Percentiles rank a stretch among this genome's conserved stretches.
Conservation (phyloP, 768 basidiomycete species). For the Podaxis sp. region DNA sequence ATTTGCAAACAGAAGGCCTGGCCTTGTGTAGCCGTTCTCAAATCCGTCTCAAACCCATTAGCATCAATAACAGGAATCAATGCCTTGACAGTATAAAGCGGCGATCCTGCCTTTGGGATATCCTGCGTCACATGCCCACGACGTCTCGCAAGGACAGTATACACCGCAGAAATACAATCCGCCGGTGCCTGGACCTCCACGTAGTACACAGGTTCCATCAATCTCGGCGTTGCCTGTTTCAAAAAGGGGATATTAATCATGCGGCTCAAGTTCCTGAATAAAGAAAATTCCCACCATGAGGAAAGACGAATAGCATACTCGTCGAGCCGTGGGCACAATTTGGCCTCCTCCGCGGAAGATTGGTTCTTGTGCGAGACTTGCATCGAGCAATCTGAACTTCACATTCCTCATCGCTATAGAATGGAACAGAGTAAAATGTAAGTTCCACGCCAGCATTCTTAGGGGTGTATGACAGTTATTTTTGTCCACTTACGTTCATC, state of each 20-base stretch:
- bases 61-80: constrained; percentile 98
- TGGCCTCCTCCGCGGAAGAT: constrained; percentile 98
- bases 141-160: constrained; percentile 96
- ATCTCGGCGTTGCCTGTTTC: constrained; percentile 81
- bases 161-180: constrained; percentile 97
- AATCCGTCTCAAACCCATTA: constrained; percentile 97
- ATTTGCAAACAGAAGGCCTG: constrained; percentile 98
- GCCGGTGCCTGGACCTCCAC: constrained; percentile 99
- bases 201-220: constrained; percentile 98
- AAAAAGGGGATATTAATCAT: constrained; percentile 2
- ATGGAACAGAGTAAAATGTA: not conserved
- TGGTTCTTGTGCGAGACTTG: constrained; percentile 89
- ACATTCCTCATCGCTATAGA: constrained; percentile 92
- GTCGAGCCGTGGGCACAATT: constrained; percentile 97
- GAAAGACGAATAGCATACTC: constrained; percentile 99
- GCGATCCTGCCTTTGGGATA: constrained; percentile 96
- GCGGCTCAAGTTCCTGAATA: constrained; percentile 7
- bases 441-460: not conserved
- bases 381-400: constrained; percentile 94
- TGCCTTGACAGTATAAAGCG: constrained; percentile 96
- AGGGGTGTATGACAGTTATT: not conserved
- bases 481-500: constrained; percentile 86
- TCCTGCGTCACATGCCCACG: constrained; percentile 99
- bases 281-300: constrained; percentile 70
- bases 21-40: constrained; percentile 96